A percentile compares a stretch with the other conserved stretches of the same genome.
These are phyloP conservation scores for Chromera velia DNA, from an alignment of 73 alveolate species.

Conservation along the genomic window DNA sequence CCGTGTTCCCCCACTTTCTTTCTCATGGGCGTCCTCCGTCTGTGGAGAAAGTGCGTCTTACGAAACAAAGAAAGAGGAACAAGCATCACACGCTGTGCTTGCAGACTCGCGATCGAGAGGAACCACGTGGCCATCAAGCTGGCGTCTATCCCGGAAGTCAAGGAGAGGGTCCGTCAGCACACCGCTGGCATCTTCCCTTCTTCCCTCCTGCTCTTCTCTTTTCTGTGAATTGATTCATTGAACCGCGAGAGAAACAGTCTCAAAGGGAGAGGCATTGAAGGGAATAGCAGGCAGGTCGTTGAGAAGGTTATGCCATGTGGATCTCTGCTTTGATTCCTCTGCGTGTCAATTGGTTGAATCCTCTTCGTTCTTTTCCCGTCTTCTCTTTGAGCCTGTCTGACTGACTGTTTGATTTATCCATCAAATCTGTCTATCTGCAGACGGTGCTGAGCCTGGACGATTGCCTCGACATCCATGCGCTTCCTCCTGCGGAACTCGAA, in stretches of 20 bases:
- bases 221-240: no score
- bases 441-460: slow-evolving; percentile 38
- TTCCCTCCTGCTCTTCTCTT: no score
- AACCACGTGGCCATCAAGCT: slow-evolving; percentile 20
- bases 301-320: no score
- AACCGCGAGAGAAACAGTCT: no score
- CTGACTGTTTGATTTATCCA: neutral
- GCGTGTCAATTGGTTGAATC: neutral
- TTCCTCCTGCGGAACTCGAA: slow-evolving; percentile 9
- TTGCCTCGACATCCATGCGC: slow-evolving; percentile 40
- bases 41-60: no score
- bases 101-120: neutral
- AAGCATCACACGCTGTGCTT: no score
- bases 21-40: no score
- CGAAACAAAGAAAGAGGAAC: no score
- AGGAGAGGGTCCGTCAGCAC: slow-evolving; percentile 20
- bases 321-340: no score
- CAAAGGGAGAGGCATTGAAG: no score
- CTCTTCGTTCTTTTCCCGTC: neutral
- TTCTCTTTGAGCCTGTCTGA: neutral
- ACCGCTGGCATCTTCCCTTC: neutral
- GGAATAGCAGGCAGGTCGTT: no score
- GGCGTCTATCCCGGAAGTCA: slow-evolving; percentile 29
- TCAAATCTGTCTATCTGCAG: neutral
- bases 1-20: no score